Conservation (phyloP, 176 grass and related monocot species). For the Paspalum notatum region DNA sequence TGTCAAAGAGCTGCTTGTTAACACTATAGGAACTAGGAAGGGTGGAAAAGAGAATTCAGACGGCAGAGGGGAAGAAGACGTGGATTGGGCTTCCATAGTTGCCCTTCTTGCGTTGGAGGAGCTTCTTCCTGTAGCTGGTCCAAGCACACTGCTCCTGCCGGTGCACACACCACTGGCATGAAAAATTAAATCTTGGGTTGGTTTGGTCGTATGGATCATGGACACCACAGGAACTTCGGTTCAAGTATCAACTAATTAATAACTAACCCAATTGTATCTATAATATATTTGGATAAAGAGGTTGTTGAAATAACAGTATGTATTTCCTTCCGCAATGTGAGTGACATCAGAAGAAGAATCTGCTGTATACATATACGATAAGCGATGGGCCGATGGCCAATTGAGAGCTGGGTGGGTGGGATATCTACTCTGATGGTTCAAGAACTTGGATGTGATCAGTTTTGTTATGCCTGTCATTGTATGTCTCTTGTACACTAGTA, state of each 20-base stretch:
- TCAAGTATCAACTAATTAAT: background rate
- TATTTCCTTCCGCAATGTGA: background rate
- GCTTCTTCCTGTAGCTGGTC: no score
- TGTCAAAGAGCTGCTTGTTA: background rate
- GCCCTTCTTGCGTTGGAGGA: no score
- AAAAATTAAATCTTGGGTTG: background rate
- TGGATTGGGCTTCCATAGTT: no score
- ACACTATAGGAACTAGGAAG: no score
- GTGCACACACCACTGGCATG: background rate
- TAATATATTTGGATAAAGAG: background rate
- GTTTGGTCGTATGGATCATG: background rate
- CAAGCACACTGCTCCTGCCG: background rate
- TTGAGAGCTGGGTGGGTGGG: background rate
- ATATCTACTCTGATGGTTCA: no score
- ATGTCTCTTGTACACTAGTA: no score
- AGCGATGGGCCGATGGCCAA: background rate
- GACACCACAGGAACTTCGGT: background rate
- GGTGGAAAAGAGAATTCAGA: no score
- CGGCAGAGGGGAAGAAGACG: no score
- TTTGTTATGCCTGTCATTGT: background rate
- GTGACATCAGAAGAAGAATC: background rate
- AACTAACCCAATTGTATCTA: background rate
- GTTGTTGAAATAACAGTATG: background rate
- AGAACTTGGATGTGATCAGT: background rate
- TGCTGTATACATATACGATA: background rate